These are phyloP conservation scores for Populus trichocarpa DNA, from an alignment of 441 rosid genomes.

Conservation along the genomic window DNA sequence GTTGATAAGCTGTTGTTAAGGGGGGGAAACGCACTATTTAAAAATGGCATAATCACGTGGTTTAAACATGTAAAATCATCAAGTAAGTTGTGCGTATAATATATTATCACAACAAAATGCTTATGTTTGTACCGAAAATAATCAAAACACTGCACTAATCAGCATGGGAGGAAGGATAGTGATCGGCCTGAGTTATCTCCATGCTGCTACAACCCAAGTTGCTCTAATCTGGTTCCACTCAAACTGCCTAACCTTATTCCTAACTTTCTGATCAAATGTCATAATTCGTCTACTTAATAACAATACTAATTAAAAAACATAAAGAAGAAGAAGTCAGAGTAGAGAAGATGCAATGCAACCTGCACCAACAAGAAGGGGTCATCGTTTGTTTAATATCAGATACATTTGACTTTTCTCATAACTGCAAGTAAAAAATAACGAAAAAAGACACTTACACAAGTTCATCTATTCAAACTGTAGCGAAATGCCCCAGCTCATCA, in stretches of 20 bases:
- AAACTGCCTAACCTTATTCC: background rate
- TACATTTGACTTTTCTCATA: background rate
- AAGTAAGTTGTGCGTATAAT: background rate
- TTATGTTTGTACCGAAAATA: background rate
- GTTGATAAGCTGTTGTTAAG: background rate
- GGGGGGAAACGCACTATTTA: background rate
- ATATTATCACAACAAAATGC: background rate
- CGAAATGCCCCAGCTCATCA: no score
- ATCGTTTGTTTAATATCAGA: background rate
- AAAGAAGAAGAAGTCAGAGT: background rate
- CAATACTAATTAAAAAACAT: no score
- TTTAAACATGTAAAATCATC: background rate
- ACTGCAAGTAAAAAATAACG: background rate
- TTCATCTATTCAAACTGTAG: no score
- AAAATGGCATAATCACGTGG: background rate
- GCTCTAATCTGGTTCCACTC: background rate
- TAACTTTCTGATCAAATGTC: background rate
- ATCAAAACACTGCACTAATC: background rate
- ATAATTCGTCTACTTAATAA: background rate
- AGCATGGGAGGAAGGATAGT: background rate
- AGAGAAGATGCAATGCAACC: background rate
- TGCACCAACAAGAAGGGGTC: background rate
- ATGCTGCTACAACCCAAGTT: background rate
- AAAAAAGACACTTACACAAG: background rate
- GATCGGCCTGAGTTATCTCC: background rate